These are phyloP conservation scores for Russula griseocarnosa DNA, from an alignment of 768 basidiomycete species.

Conservation along the genomic window DNA sequence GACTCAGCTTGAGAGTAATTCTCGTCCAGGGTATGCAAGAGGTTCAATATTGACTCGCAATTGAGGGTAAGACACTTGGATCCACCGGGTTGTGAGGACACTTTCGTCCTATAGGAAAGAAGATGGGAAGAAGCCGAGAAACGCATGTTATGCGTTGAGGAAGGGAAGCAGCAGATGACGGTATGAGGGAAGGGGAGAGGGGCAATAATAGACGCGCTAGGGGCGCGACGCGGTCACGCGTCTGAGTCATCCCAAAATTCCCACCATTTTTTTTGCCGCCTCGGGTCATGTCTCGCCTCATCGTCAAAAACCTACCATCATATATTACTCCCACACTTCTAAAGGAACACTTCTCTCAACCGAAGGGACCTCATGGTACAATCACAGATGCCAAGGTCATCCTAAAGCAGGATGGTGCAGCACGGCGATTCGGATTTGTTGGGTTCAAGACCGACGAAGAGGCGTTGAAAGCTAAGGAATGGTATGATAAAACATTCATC, in stretches of 20 bases:
- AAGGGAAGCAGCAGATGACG: background rate
- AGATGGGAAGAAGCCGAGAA: slow-evolving; percentile 19
- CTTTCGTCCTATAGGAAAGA: slow-evolving; percentile 20
- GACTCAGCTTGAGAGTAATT: background rate
- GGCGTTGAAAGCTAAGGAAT: slow-evolving; percentile 68
- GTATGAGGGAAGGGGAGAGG: background rate
- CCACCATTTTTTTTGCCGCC: background rate
- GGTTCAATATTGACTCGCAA: slow-evolving; percentile 13
- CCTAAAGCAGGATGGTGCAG: slow-evolving; percentile 68
- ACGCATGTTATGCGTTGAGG: slow-evolving; percentile 10
- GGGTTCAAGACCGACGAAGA: slow-evolving; percentile 82
- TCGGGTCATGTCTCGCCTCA: slow-evolving; percentile 68
- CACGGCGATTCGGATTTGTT: slow-evolving; percentile 86
- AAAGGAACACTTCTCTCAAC: slow-evolving; percentile 58
- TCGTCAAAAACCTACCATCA: slow-evolving; percentile 75
- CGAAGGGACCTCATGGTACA: slow-evolving; percentile 56
- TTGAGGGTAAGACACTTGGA: slow-evolving; percentile 13
- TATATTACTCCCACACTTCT: slow-evolving; percentile 63
- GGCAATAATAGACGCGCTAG: background rate
- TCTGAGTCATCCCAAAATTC: slow-evolving; percentile 12
- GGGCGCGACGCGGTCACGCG: slow-evolving; percentile 13
- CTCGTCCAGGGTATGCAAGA: slow-evolving; percentile 12
- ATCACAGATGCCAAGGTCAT: slow-evolving; percentile 88
- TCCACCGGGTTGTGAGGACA: background rate
- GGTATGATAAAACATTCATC: slow-evolving; percentile 83